Conservation (phyloP, 345 rosid species). For the Eucalyptus pumila region DNA sequence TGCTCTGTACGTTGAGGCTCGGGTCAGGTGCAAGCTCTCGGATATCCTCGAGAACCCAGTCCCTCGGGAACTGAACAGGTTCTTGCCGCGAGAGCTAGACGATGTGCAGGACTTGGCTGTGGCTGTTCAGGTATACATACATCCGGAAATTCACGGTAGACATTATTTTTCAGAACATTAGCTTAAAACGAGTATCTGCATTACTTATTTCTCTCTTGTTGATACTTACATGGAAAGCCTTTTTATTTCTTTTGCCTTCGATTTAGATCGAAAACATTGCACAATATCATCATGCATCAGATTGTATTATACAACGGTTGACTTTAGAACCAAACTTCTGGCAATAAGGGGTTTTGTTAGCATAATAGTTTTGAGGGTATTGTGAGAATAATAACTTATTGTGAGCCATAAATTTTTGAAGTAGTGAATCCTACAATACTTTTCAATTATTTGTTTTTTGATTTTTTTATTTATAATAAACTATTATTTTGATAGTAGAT, state of each 20-base stretch:
- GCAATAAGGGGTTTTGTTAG: not conserved
- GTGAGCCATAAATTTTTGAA: too few species aligned
- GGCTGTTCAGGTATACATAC: not conserved
- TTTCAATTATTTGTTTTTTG: too few species aligned
- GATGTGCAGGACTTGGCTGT: not conserved
- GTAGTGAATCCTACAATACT: too few species aligned
- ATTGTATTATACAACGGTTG: not conserved
- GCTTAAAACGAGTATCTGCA: not conserved
- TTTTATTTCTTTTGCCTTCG: too few species aligned
- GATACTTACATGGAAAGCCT: too few species aligned
- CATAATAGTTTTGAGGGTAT: too few species aligned
- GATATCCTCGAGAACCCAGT: not conserved
- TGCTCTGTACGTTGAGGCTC: conserved; percentile 3
- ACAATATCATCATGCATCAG: not conserved
- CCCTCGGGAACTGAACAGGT: not conserved
- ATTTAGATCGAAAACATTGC: not conserved
- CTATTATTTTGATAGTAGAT: too few species aligned
- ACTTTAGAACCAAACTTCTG: not conserved
- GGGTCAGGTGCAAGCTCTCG: not conserved
- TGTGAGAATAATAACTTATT: too few species aligned
- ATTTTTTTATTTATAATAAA: accelerated
- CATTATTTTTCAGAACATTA: not conserved
- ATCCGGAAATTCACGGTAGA: not conserved
- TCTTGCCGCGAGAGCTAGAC: not conserved
- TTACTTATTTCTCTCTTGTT: too few species aligned